Base-by-base conservation (phyloP, 2,329 filamentous ascomycete genomes). In the Mycosphaerella sp. region DNA sequence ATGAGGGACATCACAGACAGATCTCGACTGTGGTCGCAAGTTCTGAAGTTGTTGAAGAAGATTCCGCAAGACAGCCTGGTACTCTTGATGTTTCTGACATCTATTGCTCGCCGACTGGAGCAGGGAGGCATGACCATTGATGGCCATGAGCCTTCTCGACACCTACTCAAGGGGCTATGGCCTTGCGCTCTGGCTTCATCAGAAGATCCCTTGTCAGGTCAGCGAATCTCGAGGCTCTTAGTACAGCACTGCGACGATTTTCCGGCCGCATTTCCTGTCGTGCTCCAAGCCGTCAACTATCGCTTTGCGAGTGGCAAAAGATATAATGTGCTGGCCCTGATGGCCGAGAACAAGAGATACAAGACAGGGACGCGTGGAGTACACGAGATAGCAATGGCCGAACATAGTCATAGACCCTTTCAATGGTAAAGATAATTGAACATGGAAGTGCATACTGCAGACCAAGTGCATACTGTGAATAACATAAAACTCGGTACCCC, bases 81-180 rank as follows among this genome's bases (percentile, higher is more conserved):
- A 7, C 45, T 49, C 10, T 45, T 60, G 14, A 60, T 60, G 53
- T 60, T 60, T 54, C 43, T 57, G 10, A 51, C 55, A 7, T 38
- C 51, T 12, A 41, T 60, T 26, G 55, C 58, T 17, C 53, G 54
- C 34, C 51, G 48, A 26, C 46, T 60, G 9, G 48, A 56, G 26
- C 48, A 42, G 8, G 34, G 48, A 23, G 45, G 39, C 6, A 32
- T 58, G 14, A 49, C 54, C 17, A 55, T 60, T 17, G 51, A 58
- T 47, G 56, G 51, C 12, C 23, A 46, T 6, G 50, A 55, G 34
- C 52, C 58, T 5, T 54, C 56, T 10, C 44, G 45, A 1, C 58
- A 48, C 40, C 45, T 58, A n/a, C 49, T 60, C 6, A 42, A 46
- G 14, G 40, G 41, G 9, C n/a, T 60, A 38, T 60, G 51, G 38